Evolutionary conservation across 192 early-diverging fungal genomes (phyloP).

Genomic region (Umbelopsis vinacea): DNA sequence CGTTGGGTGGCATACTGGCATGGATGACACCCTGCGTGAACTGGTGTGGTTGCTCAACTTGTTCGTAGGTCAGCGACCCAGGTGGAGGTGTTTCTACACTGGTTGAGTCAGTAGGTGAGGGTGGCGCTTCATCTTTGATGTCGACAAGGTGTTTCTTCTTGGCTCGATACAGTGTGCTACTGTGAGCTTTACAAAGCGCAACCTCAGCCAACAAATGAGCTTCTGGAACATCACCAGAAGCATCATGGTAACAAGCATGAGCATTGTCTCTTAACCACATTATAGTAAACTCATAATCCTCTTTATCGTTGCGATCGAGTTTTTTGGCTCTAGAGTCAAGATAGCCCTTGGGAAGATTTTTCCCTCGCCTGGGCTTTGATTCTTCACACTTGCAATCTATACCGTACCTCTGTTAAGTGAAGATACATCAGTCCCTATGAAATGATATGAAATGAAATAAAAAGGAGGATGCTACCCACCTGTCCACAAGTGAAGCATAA

Average conservation of each 20-base stretch:
- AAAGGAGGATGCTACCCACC: constrained; percentile 17
- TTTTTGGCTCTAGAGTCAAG: constrained; percentile 45
- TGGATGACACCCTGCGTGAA: constrained; percentile 1
- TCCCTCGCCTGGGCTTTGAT: constrained; percentile 37
- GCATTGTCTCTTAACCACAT: constrained; percentile 38
- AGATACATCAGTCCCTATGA: background rate
- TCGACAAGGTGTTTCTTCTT: constrained; percentile 35
- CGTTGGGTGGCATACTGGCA: background rate
- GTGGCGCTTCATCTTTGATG: constrained; percentile 24
- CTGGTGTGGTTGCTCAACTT: constrained; percentile 16
- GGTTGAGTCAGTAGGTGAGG: constrained; percentile 31
- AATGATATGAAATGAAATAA: background rate
- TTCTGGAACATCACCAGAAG: constrained; percentile 28
- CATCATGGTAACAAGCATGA: constrained; percentile 35
- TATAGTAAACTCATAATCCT: constrained; percentile 40
- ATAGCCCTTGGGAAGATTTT: constrained; percentile 38
- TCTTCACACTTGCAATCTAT: constrained; percentile 34
- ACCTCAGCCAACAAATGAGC: constrained; percentile 32
- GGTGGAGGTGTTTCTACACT: constrained; percentile 18
- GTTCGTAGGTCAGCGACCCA: constrained; percentile 5
- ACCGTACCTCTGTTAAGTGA: constrained; percentile 34
- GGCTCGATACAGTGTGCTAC: constrained; percentile 41
- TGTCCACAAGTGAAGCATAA: constrained; percentile 43
- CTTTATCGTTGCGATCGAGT: constrained; percentile 29
- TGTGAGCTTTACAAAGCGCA: constrained; percentile 45